A percentile compares a stretch with the other conserved stretches of the same genome.
phyloP scores from a whole-genome alignment of 2,329 filamentous ascomycete species.

The Zasmidium angulare region DNA sequence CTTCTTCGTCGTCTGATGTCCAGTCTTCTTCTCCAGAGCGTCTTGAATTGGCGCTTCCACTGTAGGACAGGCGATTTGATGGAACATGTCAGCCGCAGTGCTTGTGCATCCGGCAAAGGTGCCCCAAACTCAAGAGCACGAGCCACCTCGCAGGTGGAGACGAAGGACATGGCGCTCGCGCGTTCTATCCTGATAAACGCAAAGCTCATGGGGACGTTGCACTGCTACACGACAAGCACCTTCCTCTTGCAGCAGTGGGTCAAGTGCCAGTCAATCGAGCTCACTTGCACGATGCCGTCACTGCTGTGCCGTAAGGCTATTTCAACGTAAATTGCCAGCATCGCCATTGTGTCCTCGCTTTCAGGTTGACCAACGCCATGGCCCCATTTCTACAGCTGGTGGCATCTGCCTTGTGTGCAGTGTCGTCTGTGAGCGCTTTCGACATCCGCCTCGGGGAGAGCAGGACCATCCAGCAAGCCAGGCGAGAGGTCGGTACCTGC shows the following conservation, averaged over 20 bases:
- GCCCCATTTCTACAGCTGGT: conserved; percentile 3
- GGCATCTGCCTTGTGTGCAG: not conserved
- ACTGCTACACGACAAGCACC: not conserved
- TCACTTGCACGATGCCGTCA: not conserved
- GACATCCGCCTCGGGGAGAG: conserved; percentile 7
- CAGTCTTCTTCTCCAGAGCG: too few species aligned
- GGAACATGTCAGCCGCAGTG: too few species aligned
- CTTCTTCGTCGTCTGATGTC: too few species aligned
- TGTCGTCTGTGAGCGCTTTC: conserved; percentile 1
- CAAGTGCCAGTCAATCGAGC: too few species aligned
- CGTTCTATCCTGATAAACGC: not conserved
- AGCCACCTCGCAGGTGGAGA: not conserved
- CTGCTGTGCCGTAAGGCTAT: not conserved
- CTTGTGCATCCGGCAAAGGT: too few species aligned
- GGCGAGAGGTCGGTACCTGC: conserved; percentile 1
- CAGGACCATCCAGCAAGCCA: not conserved
- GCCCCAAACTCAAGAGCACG: too few species aligned
- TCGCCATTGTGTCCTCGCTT: not conserved
- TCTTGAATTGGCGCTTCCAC: too few species aligned
- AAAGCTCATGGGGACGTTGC: not conserved
- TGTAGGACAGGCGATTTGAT: too few species aligned
- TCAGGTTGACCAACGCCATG: not conserved
- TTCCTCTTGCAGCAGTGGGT: not conserved
- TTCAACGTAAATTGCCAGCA: not conserved
- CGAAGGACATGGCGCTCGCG: not conserved